These are phyloP conservation scores for Monosporascus cannonballus DNA, from an alignment of 2,329 filamentous ascomycete genomes.

Conservation along the genomic window DNA sequence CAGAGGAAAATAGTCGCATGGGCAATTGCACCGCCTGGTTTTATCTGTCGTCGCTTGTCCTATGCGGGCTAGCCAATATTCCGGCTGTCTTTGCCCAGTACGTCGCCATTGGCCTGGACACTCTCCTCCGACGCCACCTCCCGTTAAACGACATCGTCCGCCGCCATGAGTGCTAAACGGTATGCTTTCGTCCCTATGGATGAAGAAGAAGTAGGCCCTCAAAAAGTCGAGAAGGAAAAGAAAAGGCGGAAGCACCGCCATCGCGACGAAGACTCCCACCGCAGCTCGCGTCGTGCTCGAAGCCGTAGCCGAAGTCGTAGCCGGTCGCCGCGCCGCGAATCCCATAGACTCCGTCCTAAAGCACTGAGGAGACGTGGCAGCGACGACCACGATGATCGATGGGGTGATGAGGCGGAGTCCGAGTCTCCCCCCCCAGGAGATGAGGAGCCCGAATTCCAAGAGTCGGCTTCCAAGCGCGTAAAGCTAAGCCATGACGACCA, in stretches of 20 bases:
- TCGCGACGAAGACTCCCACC: conserved; percentile 26
- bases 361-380: conserved; percentile 36
- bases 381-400: conserved; percentile 65
- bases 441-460: conserved; percentile 54
- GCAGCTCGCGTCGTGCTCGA: conserved; percentile 20
- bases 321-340: conserved; percentile 24
- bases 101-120: too few species aligned
- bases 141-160: background rate
- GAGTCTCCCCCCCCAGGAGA: conserved; percentile 40
- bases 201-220: conserved; percentile 52
- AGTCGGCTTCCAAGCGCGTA: conserved; percentile 65
- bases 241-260: conserved; percentile 36
- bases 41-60: too few species aligned
- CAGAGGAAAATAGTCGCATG: too few species aligned
- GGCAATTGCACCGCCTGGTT: too few species aligned
- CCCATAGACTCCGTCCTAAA: conserved; percentile 28
- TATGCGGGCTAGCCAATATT: too few species aligned
- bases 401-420: conserved; percentile 68
- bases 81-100: too few species aligned
- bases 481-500: conserved; percentile 51
- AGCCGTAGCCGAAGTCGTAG: conserved; percentile 20
- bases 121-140: background rate
- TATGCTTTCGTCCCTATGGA: conserved; percentile 66
- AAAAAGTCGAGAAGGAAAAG: conserved; percentile 44
- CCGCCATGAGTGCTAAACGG: conserved; percentile 48